Conservation (phyloP, 768 basidiomycete genomes). For the Pilatotrama ljubarskyi region DNA sequence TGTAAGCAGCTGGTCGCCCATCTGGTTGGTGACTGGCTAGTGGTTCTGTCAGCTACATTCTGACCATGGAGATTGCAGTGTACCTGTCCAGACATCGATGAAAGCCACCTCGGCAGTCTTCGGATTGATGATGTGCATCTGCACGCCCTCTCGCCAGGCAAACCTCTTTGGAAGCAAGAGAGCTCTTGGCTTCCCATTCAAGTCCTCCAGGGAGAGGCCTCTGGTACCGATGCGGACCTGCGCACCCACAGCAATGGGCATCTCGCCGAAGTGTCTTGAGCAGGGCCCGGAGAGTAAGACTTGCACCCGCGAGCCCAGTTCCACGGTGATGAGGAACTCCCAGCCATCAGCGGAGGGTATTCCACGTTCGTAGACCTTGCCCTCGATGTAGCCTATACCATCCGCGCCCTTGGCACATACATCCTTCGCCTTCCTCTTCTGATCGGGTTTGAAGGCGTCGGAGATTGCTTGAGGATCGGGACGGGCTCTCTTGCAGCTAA, state of each 20-base stretch:
- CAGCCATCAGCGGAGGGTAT: not conserved
- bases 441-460: constrained; percentile 1
- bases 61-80: not conserved
- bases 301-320: constrained; percentile 35
- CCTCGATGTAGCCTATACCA: constrained; percentile 42
- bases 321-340: constrained; percentile 26
- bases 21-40: too few relatives aligned
- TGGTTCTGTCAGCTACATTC: too few relatives aligned
- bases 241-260: constrained; percentile 45
- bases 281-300: constrained; percentile 37
- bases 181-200: constrained; percentile 15
- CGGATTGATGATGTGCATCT: not conserved
- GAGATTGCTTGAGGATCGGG: not conserved
- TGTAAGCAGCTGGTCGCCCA: too few relatives aligned
- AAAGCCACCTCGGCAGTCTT: constrained; percentile 6
- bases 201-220: constrained; percentile 38
- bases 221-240: constrained; percentile 49
- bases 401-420: constrained; percentile 34
- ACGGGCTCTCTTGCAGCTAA: not conserved
- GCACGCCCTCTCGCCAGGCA: not conserved
- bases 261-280: constrained; percentile 33
- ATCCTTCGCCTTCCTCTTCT: constrained; percentile 25
- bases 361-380: constrained; percentile 31
- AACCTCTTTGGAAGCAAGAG: constrained; percentile 23
- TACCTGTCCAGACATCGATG: constrained; percentile 1